These are phyloP conservation scores for Acorus gramineus DNA, from an alignment of 106 monocot species.

Conservation along the genomic window DNA sequence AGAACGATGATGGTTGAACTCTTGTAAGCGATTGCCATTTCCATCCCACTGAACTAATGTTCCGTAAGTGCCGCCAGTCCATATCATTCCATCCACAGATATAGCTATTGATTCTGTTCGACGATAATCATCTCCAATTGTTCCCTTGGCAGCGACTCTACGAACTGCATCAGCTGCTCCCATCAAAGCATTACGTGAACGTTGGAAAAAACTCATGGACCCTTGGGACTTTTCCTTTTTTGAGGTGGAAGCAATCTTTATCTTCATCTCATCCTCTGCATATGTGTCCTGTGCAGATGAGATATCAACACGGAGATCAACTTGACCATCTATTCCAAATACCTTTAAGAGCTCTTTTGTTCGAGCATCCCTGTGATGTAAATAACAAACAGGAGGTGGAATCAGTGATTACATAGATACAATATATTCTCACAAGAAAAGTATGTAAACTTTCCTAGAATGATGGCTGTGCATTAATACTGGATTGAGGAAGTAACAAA, in stretches of 20 bases:
- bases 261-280: constrained; percentile 74
- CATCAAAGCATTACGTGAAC: constrained; percentile 84
- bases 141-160: constrained; percentile 72
- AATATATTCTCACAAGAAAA: not conserved
- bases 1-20: constrained; percentile 53
- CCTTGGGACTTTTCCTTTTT: constrained; percentile 87
- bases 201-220: constrained; percentile 74
- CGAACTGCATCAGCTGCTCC: constrained; percentile 94
- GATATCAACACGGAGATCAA: constrained; percentile 51
- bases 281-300: constrained; percentile 31
- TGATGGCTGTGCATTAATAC: not conserved
- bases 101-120: constrained; percentile 63
- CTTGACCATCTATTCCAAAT: constrained; percentile 76
- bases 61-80: constrained; percentile 90
- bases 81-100: constrained; percentile 65
- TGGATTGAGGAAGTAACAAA: not conserved
- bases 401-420: not conserved
- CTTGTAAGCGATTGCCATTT: constrained; percentile 69
- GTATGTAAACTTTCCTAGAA: not conserved
- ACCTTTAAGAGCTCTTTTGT: constrained; percentile 87
- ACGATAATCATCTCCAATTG: constrained; percentile 70
- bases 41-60: constrained; percentile 87
- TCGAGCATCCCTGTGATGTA: constrained; percentile 66
- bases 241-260: constrained; percentile 45
- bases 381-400: not conserved